Evolutionary conservation across 225 moss, liverwort and hornwort genomes (phyloP).

Genomic region (Anthoceros angustus): DNA sequence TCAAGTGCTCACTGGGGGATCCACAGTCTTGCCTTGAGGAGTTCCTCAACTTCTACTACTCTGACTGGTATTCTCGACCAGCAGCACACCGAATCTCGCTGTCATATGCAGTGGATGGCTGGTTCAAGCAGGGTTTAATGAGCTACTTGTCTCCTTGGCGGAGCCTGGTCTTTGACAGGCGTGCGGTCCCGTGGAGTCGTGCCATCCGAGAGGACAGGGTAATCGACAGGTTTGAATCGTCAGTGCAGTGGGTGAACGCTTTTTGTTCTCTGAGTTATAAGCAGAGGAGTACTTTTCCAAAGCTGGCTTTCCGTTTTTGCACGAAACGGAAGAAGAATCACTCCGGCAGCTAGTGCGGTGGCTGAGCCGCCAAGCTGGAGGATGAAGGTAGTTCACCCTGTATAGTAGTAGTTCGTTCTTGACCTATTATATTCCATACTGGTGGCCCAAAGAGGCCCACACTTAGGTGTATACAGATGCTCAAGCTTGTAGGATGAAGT

Average conservation of each 20-base stretch:
- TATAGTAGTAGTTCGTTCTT: too few species aligned
- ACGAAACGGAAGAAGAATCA: not conserved
- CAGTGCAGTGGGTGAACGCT: not conserved
- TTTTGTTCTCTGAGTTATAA: not conserved
- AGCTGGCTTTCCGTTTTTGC: not conserved
- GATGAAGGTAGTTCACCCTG: too few species aligned
- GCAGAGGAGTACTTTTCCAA: not conserved
- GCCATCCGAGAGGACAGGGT: slow-evolving; percentile 1
- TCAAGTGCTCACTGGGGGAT: slow-evolving; percentile 2
- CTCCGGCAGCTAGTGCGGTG: too few species aligned
- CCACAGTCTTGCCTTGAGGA: not conserved
- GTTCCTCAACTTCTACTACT: not conserved
- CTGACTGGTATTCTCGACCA: not conserved
- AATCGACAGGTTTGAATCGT: not conserved
- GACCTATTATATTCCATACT: too few species aligned
- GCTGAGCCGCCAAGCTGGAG: too few species aligned
- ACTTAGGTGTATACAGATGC: too few species aligned
- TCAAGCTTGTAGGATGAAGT: too few species aligned
- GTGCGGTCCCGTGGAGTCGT: not conserved
- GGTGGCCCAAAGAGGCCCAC: too few species aligned
- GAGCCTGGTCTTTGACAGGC: not conserved
- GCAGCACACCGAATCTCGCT: not conserved
- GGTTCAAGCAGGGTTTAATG: slow-evolving; percentile 2
- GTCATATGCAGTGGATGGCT: not conserved
- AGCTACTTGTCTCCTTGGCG: slow-evolving; percentile 4